Evolutionary conservation across 495 filamentous ascomycete species (phyloP).

Genomic region (Hypoxylon subgilvum): DNA sequence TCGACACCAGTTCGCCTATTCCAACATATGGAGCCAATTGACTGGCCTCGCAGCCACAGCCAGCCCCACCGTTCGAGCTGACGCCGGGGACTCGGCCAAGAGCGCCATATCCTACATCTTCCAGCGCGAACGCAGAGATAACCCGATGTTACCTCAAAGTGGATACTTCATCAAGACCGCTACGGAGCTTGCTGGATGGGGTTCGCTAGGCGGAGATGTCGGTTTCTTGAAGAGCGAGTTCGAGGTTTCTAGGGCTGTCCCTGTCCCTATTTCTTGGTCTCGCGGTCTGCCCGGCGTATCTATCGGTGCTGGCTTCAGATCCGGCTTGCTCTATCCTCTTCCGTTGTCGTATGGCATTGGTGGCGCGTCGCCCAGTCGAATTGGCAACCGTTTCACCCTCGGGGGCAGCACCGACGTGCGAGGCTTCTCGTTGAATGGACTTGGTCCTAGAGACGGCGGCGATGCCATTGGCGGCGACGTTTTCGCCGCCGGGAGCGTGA

Average conservation of each 20-base stretch:
- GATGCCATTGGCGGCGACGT: slow-evolving; percentile 92
- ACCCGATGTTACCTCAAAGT: slow-evolving; percentile 76
- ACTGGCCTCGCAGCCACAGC: slow-evolving; percentile 76
- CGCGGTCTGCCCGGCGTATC: slow-evolving; percentile 72
- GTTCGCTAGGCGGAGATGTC: slow-evolving; percentile 84
- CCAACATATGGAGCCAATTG: slow-evolving; percentile 83
- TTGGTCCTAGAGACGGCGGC: slow-evolving; percentile 82
- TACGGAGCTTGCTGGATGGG: slow-evolving; percentile 85
- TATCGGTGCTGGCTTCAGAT: slow-evolving; percentile 56
- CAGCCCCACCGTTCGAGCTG: slow-evolving; percentile 76
- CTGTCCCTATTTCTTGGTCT: slow-evolving; percentile 71
- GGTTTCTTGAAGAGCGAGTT: slow-evolving; percentile 86
- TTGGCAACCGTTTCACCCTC: slow-evolving; percentile 94
- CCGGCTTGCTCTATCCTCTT: slow-evolving; percentile 64
- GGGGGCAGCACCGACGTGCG: slow-evolving; percentile 94
- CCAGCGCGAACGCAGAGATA: slow-evolving; percentile 77
- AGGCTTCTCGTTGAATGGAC: slow-evolving; percentile 85
- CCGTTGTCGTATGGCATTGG: slow-evolving; percentile 63
- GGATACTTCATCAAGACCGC: slow-evolving; percentile 79
- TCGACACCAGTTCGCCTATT: slow-evolving; percentile 78
- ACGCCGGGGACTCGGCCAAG: slow-evolving; percentile 92
- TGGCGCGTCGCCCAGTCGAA: slow-evolving; percentile 67
- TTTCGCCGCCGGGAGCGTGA: slow-evolving; percentile 85
- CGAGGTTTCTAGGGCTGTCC: slow-evolving; percentile 74
- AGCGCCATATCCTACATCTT: slow-evolving; percentile 82